phyloP scores from a whole-genome alignment of 768 basidiomycete genomes.

The Dendrothele bispora region DNA sequence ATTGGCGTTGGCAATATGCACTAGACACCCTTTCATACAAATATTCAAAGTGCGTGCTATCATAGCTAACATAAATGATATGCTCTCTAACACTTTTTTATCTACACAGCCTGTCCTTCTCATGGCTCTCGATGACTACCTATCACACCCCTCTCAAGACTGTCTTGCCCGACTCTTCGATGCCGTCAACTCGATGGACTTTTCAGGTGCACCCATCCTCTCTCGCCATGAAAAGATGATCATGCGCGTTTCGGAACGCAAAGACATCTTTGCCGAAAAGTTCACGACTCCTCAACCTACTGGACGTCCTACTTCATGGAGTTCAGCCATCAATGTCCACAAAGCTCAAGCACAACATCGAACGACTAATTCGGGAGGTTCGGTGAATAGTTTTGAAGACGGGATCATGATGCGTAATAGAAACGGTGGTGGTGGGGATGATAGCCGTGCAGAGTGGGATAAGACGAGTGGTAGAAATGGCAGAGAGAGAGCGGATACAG shows the following conservation, averaged over 20 bases:
- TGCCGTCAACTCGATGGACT: slow-evolving; percentile 89
- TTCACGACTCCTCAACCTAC: slow-evolving; percentile 41
- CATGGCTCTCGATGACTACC: slow-evolving; percentile 95
- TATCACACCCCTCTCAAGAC: slow-evolving; percentile 83
- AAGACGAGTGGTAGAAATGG: slow-evolving; percentile 23
- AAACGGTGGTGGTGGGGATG: slow-evolving; percentile 18
- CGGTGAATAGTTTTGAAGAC: slow-evolving; percentile 71
- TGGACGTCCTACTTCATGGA: not conserved
- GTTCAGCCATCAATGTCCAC: not conserved
- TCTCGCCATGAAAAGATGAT: slow-evolving; percentile 84
- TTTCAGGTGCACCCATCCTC: slow-evolving; percentile 74
- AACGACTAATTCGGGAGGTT: slow-evolving; percentile 57
- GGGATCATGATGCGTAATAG: slow-evolving; percentile 49
- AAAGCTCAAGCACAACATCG: slow-evolving; percentile 33
- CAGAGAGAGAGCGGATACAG: slow-evolving; percentile 35
- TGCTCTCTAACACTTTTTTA: not conserved
- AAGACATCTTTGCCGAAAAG: slow-evolving; percentile 90
- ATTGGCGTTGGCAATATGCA: slow-evolving; percentile 81
- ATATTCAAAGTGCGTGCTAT: slow-evolving; percentile 63
- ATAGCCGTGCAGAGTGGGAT: slow-evolving; percentile 30
- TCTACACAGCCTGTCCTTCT: slow-evolving; percentile 80
- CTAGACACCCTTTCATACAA: slow-evolving; percentile 77
- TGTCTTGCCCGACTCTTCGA: slow-evolving; percentile 90
- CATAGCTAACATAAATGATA: not conserved
- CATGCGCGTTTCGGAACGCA: slow-evolving; percentile 87